Evolutionary conservation across 352 stramenopile genomes (phyloP), one percentile per base, ranked within the genome.

Genomic region (Globisporangium perplexum): DNA sequence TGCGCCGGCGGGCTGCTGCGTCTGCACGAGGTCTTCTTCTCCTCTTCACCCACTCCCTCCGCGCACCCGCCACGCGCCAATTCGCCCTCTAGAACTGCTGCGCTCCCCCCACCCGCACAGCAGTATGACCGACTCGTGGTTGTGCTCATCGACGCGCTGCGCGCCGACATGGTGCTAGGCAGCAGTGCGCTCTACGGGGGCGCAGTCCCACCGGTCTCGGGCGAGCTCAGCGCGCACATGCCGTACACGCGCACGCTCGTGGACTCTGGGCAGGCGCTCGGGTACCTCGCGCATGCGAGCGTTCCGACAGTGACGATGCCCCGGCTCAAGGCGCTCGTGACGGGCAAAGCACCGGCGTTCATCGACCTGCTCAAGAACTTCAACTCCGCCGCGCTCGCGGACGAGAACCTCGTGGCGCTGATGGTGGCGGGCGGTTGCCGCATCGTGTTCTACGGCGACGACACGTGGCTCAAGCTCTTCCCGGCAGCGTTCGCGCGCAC

Each of bases 361-460:
- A 94, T 95, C 58, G 86, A 96, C 58, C 87, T 96, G 47, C 62
- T 96, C 35, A 93, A 94, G 63, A 96, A 96, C 53, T 93, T 96
- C 53, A 93, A 96, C 53, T 95, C 86, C 4, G 85, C 71, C 23
- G 77, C 77, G n/a, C 65, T 96, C 22, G 62, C 68, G 0, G 79
- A 94, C 23, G 69, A 82, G 14, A 95, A 94, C 47, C 47, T 96
- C 15, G 47, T 96, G 26, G 66, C 77, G 31, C 43, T 83, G 28
- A 59, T 96, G 30, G 54, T 45, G 20, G 59, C 66, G 4, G 69
- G 63, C 30, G 78, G 72, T 5, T 71, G 73, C 28, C 68, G 72
- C 3, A 69, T 93, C 39, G 86, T 95, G 41, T 90, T 96, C 57
- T 96, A 95, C 58, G 86, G 86, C 14, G 86, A 96, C 60, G 86